Conservation (phyloP, 2,329 filamentous ascomycete genomes). For the Metarhizium anisopliae region DNA sequence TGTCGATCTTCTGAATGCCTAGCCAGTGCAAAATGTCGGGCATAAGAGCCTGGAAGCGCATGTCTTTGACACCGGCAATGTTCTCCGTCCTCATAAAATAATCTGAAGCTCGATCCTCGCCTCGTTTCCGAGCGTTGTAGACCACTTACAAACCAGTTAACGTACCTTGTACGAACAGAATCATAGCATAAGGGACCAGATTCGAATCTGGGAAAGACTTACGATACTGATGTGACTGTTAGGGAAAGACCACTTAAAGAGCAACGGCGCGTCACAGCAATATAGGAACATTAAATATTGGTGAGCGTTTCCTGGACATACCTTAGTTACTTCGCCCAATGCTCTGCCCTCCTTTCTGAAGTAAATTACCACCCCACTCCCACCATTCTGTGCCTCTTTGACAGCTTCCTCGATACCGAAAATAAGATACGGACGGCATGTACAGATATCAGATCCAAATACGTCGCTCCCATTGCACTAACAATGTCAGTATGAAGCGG, state of each 20-base stretch:
- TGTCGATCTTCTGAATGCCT: conserved; percentile 95
- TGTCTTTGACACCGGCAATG: conserved; percentile 91
- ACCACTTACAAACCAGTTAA: conserved; percentile 33
- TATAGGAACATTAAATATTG: neutral
- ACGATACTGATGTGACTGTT: conserved; percentile 32
- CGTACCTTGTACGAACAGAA: conserved; percentile 9
- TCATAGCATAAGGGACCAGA: neutral
- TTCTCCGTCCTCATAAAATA: conserved; percentile 98
- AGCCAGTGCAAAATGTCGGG: conserved; percentile 97
- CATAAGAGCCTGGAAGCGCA: conserved; percentile 98
- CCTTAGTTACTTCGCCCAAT: conserved; percentile 90
- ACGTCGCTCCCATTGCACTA: conserved; percentile 93
- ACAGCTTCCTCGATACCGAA: conserved; percentile 97
- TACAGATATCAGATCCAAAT: conserved; percentile 96
- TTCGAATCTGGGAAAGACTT: conserved; percentile 15
- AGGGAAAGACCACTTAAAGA: neutral
- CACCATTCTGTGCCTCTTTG: conserved; percentile 90
- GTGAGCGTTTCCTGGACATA: conserved; percentile 31
- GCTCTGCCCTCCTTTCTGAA: conserved; percentile 97
- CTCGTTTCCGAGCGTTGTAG: conserved; percentile 75
- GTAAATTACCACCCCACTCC: conserved; percentile 93
- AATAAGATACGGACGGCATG: conserved; percentile 88
- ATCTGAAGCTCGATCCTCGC: conserved; percentile 72
- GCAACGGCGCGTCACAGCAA: neutral
- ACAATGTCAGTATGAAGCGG: neutral